Base-by-base conservation (phyloP, 345 rosid species). In the Eucalyptus virginea region DNA sequence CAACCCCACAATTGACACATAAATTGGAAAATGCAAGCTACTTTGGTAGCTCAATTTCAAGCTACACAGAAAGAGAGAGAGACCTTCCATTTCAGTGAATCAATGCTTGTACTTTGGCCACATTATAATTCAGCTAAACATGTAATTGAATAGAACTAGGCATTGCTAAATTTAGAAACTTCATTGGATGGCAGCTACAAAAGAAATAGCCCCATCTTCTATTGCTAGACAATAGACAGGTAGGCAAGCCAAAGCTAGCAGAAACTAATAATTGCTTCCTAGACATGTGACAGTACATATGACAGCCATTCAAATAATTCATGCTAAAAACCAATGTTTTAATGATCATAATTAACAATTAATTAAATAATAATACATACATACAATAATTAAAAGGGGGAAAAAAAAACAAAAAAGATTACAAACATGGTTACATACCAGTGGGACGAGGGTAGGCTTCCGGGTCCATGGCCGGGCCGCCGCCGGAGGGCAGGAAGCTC, bases 401-500 rank as follows among this genome's bases (percentile, higher is more conserved):
- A 6, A 30, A n/a, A 67, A 14, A 16, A 5, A 65, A 28, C 0
- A n/a, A 32, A 34, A 37, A 24, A 72, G 5, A 15, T 42, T 34
- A 58, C n/a, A 42, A 34, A 19, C 37, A 69, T 7, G 32, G 18
- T 26, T 44, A 13, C 44, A 77, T 49, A 96, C 97, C 98, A 5
- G 97, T 94, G 3, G 98, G 97, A 34, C 98, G 98, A 90, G 99
- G 98, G 87, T 94, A 96, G 3, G 96, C 97, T 92, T 96, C 95
- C 1, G 99, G 99, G 83, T 97, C 98, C 89, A 96, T 90, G 58
- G 96, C 94, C 88, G 86, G 87, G 24, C 95, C 96, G 14, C 96
- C 98, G 9, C 89, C 91, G 37, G 93, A 72, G 23, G 94, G 91
- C 88, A 52, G 62, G 90, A 93, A 98, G 87, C 93, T 94, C 62